Base-by-base conservation (phyloP, 345 rosid genomes). In the Linum usitatissimum region DNA sequence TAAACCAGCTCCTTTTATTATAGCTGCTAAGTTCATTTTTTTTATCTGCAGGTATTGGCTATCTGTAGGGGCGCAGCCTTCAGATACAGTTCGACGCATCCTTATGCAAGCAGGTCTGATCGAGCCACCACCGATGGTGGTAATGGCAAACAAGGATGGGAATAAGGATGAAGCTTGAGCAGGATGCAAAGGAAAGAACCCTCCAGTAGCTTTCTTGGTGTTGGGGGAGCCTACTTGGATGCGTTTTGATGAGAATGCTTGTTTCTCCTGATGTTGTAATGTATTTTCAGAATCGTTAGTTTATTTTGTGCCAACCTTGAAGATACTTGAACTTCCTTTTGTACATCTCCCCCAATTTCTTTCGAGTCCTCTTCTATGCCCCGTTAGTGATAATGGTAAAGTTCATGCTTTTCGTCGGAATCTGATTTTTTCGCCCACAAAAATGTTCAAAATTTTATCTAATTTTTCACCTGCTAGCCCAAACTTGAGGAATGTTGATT, bases 31-130 rank as follows among this genome's bases (percentile, higher is more conserved):
- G 8, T 54, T n/a, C 18, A n/a, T 13, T 65, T 48, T 20, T 23
- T 23, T 2, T 1, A 23, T 67, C 36, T 56, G 45, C 57, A 62
- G 71, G 66, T 48, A 68, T 34, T 62, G 66, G 71, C 39, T 68
- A 45, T 62, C 66, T 0, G 66, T 62, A 8, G 71, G 66, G 21
- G 62, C 71, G 15, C 71, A 62, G 48, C 71, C 71, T 42, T 21
- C 66, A 30, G 71, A 62, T 12, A 28, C 66, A 0, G 66, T 62
- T 28, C 54, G 62, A 13, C 49, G 66, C 12, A 62, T 68, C 57
- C 71, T 68, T 9, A 12, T 68, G 45, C 56, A 51, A 18, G 66
- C 66, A 9, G 63, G 71, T 30, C 42, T 68, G 36, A 7, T 62
- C 49, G 14, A 20, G 18, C 66, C 66, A 45, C 66, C 66, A 7